Evolutionary conservation across 352 stramenopile species (phyloP).

Genomic region (Pythium inflatum): DNA sequence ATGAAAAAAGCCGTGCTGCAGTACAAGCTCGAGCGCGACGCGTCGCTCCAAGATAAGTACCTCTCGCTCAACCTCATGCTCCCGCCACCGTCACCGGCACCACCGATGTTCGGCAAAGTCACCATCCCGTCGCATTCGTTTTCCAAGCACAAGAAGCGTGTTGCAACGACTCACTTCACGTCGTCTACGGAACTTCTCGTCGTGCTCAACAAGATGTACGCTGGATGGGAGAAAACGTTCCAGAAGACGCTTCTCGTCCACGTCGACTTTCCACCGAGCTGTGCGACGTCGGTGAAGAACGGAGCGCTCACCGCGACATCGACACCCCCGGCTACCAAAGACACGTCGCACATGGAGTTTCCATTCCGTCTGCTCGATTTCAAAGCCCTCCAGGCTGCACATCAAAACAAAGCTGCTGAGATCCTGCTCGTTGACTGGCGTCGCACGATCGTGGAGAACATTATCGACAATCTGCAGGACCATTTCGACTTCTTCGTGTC

Average conservation of each 20-base stretch:
- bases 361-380: conserved; percentile 89
- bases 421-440: conserved; percentile 89
- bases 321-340: conserved; percentile 20
- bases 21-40: conserved; percentile 59
- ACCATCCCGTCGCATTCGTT: conserved; percentile 75
- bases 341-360: conserved; percentile 57
- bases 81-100: conserved; percentile 29
- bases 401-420: conserved; percentile 77
- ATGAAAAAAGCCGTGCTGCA: conserved; percentile 93
- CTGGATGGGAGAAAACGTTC: conserved; percentile 91
- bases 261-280: conserved; percentile 45
- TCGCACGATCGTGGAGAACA: conserved; percentile 89
- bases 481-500: conserved; percentile 94
- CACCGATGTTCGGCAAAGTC: conserved; percentile 78
- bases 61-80: conserved; percentile 65
- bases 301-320: conserved; percentile 4
- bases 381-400: conserved; percentile 68
- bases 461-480: conserved; percentile 94
- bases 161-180: conserved; percentile 57
- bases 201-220: conserved; percentile 88
- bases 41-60: conserved; percentile 71
- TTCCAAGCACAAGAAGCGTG: conserved; percentile 50
- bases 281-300: conserved; percentile 4
- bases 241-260: conserved; percentile 71
- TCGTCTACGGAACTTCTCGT: conserved; percentile 65